Evolutionary conservation across 2,329 filamentous ascomycete genomes (phyloP).

Genomic region (Epichloe scottii): DNA sequence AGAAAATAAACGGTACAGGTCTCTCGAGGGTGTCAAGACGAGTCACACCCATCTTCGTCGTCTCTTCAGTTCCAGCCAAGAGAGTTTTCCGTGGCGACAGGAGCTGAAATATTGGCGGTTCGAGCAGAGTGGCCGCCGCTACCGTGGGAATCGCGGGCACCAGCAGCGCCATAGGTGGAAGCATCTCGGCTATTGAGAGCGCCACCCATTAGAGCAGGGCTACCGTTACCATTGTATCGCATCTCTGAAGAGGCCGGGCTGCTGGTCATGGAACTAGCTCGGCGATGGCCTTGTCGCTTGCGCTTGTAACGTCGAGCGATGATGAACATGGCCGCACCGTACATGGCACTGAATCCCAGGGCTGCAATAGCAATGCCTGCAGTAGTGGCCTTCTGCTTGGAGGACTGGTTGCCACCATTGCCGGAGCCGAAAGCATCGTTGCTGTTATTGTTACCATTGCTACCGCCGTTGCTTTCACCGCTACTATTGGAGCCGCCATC

Average conservation of each 20-base stretch:
- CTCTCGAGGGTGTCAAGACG: not conserved
- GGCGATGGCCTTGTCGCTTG: slow-evolving; percentile 65
- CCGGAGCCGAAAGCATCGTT: slow-evolving; percentile 30
- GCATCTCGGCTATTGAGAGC: slow-evolving; percentile 47
- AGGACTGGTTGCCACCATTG: slow-evolving; percentile 36
- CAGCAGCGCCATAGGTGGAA: slow-evolving; percentile 37
- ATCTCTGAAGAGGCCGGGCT: slow-evolving; percentile 35
- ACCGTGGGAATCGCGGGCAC: slow-evolving; percentile 46
- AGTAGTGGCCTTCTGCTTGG: slow-evolving; percentile 49
- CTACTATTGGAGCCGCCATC: slow-evolving; percentile 24
- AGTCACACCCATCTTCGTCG: not conserved
- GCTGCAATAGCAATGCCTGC: slow-evolving; percentile 65
- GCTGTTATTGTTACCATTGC: slow-evolving; percentile 22
- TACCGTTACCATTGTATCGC: slow-evolving; percentile 35
- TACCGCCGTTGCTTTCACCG: slow-evolving; percentile 18
- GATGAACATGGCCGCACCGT: slow-evolving; percentile 89
- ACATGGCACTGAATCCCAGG: slow-evolving; percentile 68
- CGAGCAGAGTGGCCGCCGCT: slow-evolving; percentile 49
- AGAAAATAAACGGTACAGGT: slow-evolving; percentile 12
- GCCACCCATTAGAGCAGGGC: slow-evolving; percentile 58
- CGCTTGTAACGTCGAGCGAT: slow-evolving; percentile 83
- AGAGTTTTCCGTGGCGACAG: slow-evolving; percentile 87
- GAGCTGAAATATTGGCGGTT: slow-evolving; percentile 66
- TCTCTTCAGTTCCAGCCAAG: slow-evolving; percentile 72
- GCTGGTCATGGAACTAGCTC: slow-evolving; percentile 58